A percentile compares a stretch with the other conserved stretches of the same genome.
Evolutionary conservation across 495 filamentous ascomycete species (phyloP).

Genomic region (Geoglossum glabrum): DNA sequence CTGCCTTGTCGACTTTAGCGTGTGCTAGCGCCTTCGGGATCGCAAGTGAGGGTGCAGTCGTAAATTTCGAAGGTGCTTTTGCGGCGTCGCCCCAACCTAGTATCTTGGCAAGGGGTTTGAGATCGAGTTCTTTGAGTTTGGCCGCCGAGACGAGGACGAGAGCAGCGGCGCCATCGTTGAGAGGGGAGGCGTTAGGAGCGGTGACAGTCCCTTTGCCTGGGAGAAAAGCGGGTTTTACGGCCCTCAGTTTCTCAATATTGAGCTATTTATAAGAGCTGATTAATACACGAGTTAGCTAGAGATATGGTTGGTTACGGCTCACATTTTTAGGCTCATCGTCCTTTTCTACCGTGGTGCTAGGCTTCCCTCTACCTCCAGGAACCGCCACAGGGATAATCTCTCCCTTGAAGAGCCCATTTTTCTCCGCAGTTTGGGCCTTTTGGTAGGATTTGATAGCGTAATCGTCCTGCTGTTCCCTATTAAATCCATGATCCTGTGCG

Average conservation of each 20-base stretch:
- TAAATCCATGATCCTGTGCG: conserved; percentile 61
- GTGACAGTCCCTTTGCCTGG: conserved; percentile 75
- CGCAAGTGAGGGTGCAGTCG: conserved; percentile 80
- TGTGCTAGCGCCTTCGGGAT: conserved; percentile 94
- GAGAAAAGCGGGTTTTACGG: conserved; percentile 70
- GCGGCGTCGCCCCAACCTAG: conserved; percentile 92
- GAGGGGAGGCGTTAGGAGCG: conserved; percentile 88
- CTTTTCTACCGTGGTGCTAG: conserved; percentile 52
- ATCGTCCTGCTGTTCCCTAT: conserved; percentile 67
- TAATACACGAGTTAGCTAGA: neutral
- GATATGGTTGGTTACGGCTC: conserved; percentile 9
- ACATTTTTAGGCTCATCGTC: conserved; percentile 94
- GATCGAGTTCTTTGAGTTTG: conserved; percentile 66
- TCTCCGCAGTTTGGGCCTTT: conserved; percentile 70
- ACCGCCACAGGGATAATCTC: conserved; percentile 89
- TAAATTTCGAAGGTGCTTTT: conserved; percentile 81
- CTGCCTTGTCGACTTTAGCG: conserved; percentile 50
- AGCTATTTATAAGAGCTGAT: conserved; percentile 27
- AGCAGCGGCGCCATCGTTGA: conserved; percentile 85
- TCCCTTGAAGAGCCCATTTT: conserved; percentile 51
- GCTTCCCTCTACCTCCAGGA: conserved; percentile 74
- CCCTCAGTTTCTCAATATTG: conserved; percentile 74
- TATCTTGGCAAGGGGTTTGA: conserved; percentile 87
- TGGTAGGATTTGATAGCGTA: conserved; percentile 87
- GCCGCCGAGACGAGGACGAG: conserved; percentile 79